Conservation (phyloP, 306 rosid genomes). For the Sicyos baderoa region DNA sequence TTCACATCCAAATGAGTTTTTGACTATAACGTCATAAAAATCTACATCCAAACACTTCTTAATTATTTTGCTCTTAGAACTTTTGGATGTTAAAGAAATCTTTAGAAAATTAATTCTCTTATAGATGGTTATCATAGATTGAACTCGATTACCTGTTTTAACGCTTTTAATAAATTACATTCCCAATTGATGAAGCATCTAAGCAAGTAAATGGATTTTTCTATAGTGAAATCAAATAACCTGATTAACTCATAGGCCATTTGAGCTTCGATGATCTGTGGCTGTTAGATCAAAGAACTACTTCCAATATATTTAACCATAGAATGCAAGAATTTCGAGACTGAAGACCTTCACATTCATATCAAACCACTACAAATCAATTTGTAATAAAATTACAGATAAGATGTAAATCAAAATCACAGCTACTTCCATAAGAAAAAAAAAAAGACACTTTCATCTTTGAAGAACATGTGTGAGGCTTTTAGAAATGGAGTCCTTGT, state of each 20-base stretch:
- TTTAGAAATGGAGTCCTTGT: conserved; percentile 44
- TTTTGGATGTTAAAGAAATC: no score
- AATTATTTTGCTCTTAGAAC: no score
- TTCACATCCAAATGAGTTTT: no score
- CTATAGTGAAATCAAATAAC: neutral
- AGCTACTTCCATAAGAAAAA: neutral
- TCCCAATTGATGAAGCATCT: neutral
- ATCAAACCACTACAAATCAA: neutral
- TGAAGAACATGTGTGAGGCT: neutral
- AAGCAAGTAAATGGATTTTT: neutral
- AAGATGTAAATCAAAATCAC: neutral
- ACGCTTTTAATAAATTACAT: neutral
- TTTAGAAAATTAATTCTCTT: no score
- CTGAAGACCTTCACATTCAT: neutral
- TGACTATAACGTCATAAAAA: no score
- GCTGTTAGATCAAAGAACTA: neutral
- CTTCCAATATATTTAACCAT: no score
- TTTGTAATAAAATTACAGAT: neutral
- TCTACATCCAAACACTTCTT: no score
- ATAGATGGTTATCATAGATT: no score
- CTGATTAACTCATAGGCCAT: neutral
- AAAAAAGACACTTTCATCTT: neutral
- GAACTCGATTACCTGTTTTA: no score
- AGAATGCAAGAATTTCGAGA: no score
- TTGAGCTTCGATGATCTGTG: neutral